These are phyloP conservation scores for Wickerhamiella vanderwaltii DNA, from an alignment of 805 yeast species.

Conservation along the genomic window DNA sequence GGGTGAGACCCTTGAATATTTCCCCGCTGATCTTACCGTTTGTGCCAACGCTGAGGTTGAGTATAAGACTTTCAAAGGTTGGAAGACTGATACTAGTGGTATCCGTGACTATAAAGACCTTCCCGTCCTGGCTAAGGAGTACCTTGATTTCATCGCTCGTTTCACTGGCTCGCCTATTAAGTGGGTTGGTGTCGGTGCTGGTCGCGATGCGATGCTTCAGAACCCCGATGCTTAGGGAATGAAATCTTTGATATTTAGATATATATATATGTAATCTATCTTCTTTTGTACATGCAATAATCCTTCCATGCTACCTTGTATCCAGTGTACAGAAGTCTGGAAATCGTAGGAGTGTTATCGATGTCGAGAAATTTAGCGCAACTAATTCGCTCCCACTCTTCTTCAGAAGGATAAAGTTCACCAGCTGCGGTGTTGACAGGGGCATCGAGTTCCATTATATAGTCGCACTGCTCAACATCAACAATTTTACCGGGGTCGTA, in stretches of 20 bases:
- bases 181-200: conserved; percentile 99
- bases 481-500: conserved; percentile 50
- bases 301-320: conserved; percentile 19
- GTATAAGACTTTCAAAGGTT: conserved; percentile 86
- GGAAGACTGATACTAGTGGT: conserved; percentile 75
- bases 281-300: conserved; percentile 22
- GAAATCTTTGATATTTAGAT: conserved; percentile 2
- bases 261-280: not conserved
- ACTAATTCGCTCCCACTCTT: conserved; percentile 18
- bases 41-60: conserved; percentile 86
- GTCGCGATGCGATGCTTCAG: conserved; percentile 75
- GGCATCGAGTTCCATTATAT: conserved; percentile 50
- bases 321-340: conserved; percentile 20
- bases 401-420: conserved; percentile 28
- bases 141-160: conserved; percentile 76
- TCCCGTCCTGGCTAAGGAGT: conserved; percentile 78
- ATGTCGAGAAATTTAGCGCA: conserved; percentile 23
- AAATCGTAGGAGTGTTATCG: conserved; percentile 20
- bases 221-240: conserved; percentile 8
- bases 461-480: conserved; percentile 46
- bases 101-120: conserved; percentile 59
- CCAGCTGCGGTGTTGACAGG: conserved; percentile 35
- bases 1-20: conserved; percentile 61
- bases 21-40: conserved; percentile 84
- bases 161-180: conserved; percentile 72